phyloP scores from a whole-genome alignment of 306 rosid genomes.

The Fragaria ananassa region DNA sequence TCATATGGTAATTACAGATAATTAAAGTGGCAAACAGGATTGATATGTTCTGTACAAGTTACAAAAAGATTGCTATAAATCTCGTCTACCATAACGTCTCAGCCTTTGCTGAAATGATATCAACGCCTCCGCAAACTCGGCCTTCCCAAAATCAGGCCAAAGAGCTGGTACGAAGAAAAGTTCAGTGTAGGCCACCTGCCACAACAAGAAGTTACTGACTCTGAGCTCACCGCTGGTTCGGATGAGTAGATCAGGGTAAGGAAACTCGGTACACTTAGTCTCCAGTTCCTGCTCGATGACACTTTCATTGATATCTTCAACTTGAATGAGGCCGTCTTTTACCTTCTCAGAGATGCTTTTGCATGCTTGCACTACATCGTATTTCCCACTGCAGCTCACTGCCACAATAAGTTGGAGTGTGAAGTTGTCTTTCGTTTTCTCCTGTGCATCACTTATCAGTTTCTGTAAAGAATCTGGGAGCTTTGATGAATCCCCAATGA shows the following conservation, averaged over 20 bases:
- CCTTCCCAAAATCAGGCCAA: constrained; percentile 80
- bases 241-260: constrained; percentile 72
- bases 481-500: constrained; percentile 67
- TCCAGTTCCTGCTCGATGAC: constrained; percentile 61
- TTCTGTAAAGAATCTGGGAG: constrained; percentile 40
- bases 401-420: constrained; percentile 62
- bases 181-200: constrained; percentile 86
- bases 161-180: constrained; percentile 43
- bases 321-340: constrained; percentile 39
- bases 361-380: constrained; percentile 82
- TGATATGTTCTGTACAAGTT: neutral
- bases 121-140: constrained; percentile 59
- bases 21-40: neutral
- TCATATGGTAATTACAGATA: too few relatives aligned
- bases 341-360: constrained; percentile 50
- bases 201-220: constrained; percentile 74
- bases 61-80: neutral
- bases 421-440: constrained; percentile 40
- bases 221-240: constrained; percentile 80
- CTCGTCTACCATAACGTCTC: constrained; percentile 63
- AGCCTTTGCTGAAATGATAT: constrained; percentile 63
- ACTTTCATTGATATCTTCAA: constrained; percentile 54
- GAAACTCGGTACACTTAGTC: constrained; percentile 66
- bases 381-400: constrained; percentile 68
- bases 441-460: constrained; percentile 40